These are phyloP conservation scores for Pythium coloratum DNA, from an alignment of 352 stramenopile genomes.

Conservation along the genomic window DNA sequence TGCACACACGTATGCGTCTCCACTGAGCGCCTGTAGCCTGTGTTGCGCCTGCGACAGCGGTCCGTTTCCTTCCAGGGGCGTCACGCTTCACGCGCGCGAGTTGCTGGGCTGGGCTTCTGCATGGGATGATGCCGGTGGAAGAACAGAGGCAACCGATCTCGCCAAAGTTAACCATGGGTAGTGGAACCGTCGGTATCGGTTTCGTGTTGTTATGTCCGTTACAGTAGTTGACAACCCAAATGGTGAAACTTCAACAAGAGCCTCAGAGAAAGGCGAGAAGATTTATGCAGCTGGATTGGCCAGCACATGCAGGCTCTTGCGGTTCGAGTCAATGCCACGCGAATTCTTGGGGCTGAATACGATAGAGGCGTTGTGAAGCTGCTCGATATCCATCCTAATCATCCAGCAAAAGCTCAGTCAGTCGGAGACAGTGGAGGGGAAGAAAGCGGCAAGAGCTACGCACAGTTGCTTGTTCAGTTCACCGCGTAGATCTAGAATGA, in stretches of 20 bases:
- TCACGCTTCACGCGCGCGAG: background rate
- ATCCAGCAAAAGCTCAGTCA: background rate
- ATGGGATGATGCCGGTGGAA: conserved; percentile 18
- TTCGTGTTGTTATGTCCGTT: conserved; percentile 19
- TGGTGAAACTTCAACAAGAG: conserved; percentile 24
- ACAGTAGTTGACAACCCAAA: conserved; percentile 3
- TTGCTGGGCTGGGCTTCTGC: background rate
- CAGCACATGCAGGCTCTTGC: conserved; percentile 15
- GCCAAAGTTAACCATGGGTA: background rate
- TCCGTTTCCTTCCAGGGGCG: background rate
- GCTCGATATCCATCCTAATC: conserved; percentile 31
- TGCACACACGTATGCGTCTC: background rate
- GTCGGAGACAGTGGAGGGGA: background rate
- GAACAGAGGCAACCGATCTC: background rate
- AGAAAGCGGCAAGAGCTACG: background rate
- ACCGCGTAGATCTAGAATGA: conserved; percentile 31
- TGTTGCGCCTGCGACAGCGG: conserved; percentile 4
- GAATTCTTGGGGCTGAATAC: conserved; percentile 36
- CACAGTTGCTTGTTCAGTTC: conserved; percentile 35
- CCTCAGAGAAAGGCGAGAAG: background rate
- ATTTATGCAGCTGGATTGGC: conserved; percentile 25
- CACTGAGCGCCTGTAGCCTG: background rate
- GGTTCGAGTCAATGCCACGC: conserved; percentile 32
- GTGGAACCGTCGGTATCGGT: conserved; percentile 9
- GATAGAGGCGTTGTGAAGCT: conserved; percentile 30